Evolutionary conservation across 345 rosid genomes (phyloP).

Genomic region (Linum tenue): DNA sequence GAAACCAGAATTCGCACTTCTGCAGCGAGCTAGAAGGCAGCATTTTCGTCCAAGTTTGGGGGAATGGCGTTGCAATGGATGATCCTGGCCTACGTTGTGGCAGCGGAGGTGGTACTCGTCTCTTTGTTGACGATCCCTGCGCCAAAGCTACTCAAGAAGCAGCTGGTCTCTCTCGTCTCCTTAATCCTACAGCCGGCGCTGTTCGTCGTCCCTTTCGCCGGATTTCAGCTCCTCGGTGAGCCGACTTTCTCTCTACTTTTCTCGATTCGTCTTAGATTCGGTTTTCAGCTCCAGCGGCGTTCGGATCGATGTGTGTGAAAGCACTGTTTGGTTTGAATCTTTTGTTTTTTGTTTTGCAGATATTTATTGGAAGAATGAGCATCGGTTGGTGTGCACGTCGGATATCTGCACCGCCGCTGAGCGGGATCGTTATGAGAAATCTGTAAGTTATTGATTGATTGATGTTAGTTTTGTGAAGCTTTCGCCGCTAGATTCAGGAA

Average conservation of each 20-base stretch:
- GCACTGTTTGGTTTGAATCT: not conserved
- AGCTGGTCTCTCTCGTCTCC: constrained; percentile 57
- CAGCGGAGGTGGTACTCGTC: constrained; percentile 60
- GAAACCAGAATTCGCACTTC: no score
- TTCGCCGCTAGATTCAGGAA: not conserved
- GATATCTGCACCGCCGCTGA: constrained; percentile 78
- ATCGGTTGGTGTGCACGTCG: constrained; percentile 62
- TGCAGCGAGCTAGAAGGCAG: no score
- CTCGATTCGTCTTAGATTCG: not conserved
- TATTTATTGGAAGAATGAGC: constrained; percentile 84
- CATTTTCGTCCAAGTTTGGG: no score
- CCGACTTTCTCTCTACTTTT: not conserved
- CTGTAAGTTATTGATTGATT: constrained; percentile 22
- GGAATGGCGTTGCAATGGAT: constrained; percentile 84
- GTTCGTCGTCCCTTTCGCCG: constrained; percentile 70
- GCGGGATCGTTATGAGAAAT: constrained; percentile 76
- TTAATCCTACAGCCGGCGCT: constrained; percentile 64
- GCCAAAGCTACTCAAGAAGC: constrained; percentile 57
- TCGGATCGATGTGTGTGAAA: not conserved
- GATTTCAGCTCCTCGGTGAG: constrained; percentile 68
- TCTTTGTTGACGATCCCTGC: constrained; percentile 58
- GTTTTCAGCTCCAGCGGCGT: not conserved
- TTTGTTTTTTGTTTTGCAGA: constrained; percentile 26
- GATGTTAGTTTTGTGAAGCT: not conserved
- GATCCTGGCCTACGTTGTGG: constrained; percentile 65